Base-by-base conservation (phyloP, 2,329 filamentous ascomycete genomes). In the Pyrenochaeta sp. region DNA sequence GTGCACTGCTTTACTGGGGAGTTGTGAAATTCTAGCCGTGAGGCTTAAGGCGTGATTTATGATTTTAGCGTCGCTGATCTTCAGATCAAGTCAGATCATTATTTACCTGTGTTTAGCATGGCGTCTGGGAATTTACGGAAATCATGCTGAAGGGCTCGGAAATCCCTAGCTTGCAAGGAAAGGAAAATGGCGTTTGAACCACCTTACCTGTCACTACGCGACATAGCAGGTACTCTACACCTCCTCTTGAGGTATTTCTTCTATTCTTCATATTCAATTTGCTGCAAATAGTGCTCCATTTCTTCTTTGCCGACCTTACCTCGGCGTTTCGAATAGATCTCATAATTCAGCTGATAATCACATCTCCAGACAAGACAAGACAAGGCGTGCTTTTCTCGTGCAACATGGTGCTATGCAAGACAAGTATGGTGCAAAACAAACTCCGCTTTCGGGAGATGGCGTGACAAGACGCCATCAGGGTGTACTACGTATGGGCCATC, bases 1-100 rank as follows among this genome's bases (percentile, higher is more conserved):
- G 84, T 99, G 70, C 72, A 75, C 57, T 75, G 75, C 65, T 78
- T 78, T 58, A 47, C 45, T 10, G 45, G 45, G 13, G 30, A 34
- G 15, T 10, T 47, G 15, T 36, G 7, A 47, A 59, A 59, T 39
- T 30, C 28, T 9, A 30, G 28, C 28, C 5, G 9, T 48, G 42
- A 52, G 10, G 49, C 42, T 52, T 37, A 19, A 19, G 19, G 19
- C 19, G 19, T 19, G 19, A 19, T 19, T 19, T 19, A 19, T 19
- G n/a, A n/a, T 22, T 22, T 19, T 46, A 25, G 22, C 28, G 40
- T 13, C 13, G n/a, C 32, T 24, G 10, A 7, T 30, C 19, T 15
- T 45, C 30, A 46, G 28, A 30, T 30, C 19, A 37, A 3, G 28
- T 24, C 22, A 15, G 24, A 36, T 25, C 43, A 34, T 34, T 34